These are phyloP conservation scores for barrel medic (Medicago truncatula) DNA, from an alignment of 306 rosid species.

Conservation along the genomic window DNA sequence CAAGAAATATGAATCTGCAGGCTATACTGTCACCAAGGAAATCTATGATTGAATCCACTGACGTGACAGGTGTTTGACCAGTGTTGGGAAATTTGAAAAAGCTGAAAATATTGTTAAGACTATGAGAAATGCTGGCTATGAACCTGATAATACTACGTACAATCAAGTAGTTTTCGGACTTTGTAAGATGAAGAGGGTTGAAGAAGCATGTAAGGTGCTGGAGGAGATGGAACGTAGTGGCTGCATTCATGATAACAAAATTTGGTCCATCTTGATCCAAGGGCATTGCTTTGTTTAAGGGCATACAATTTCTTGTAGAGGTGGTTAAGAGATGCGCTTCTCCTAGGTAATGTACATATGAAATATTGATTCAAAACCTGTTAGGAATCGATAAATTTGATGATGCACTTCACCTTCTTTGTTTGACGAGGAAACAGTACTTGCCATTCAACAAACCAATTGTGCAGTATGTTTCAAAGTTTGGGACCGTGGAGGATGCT, in stretches of 20 bases:
- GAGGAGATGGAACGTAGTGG: conserved; percentile 84
- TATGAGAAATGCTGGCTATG: conserved; percentile 80
- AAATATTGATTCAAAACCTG: conserved; percentile 63
- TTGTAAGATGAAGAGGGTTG: conserved; percentile 70
- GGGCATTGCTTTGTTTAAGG: conserved; percentile 78
- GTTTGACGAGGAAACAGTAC: conserved; percentile 70
- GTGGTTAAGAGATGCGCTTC: conserved; percentile 54
- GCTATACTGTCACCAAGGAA: conserved; percentile 66
- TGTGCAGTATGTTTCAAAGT: conserved; percentile 66
- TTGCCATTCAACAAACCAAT: conserved; percentile 68
- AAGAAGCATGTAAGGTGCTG: conserved; percentile 74
- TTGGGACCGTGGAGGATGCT: conserved; percentile 86
- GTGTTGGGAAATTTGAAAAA: conserved; percentile 72
- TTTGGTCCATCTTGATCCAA: conserved; percentile 92
- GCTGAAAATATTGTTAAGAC: conserved; percentile 62
- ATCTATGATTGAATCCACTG: conserved; percentile 84
- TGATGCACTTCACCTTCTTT: conserved; percentile 75
- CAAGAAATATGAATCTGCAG: conserved; percentile 66
- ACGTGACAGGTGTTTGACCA: conserved; percentile 71
- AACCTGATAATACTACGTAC: conserved; percentile 80
- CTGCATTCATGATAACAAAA: conserved; percentile 79
- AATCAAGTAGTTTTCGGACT: conserved; percentile 86
- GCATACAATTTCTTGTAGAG: conserved; percentile 69
- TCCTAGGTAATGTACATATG: conserved; percentile 81
- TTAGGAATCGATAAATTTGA: conserved; percentile 63